Evolutionary conservation across 116 monocot species (phyloP).

Genomic region (Iris pallida): DNA sequence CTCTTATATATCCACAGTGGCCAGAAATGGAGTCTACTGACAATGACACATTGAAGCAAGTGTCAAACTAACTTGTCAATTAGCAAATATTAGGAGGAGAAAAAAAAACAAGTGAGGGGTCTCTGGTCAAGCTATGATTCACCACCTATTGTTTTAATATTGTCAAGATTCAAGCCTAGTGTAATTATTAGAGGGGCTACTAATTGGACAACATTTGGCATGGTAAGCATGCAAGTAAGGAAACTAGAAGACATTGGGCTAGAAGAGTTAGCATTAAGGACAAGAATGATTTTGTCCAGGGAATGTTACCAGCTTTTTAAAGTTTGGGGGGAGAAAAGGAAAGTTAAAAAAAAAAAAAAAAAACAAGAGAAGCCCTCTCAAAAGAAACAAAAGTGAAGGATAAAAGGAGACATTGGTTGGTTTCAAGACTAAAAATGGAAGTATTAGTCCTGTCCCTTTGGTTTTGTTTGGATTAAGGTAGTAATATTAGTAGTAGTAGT

Average conservation of each 20-base stretch:
- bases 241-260: constrained; percentile 10
- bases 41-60: constrained; percentile 7
- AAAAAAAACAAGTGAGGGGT: background rate
- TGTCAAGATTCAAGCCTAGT: background rate
- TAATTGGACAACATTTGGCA: background rate
- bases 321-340: constrained; percentile 13
- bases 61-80: constrained; percentile 1
- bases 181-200: no score
- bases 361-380: constrained; percentile 27
- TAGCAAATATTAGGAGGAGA: background rate
- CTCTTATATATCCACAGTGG: constrained; percentile 2
- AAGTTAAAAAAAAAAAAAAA: no score
- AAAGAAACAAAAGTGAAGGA: constrained; percentile 59
- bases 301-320: constrained; percentile 42
- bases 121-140: background rate
- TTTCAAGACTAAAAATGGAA: constrained; percentile 15
- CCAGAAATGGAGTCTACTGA: background rate
- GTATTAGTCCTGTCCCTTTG: constrained; percentile 25
- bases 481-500: constrained; percentile 3
- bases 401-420: constrained; percentile 19
- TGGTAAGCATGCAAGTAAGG: background rate
- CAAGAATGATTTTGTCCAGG: constrained; percentile 41
- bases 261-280: constrained; percentile 39
- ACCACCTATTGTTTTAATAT: background rate
- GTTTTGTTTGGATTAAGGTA: constrained; percentile 14